Evolutionary conservation across 306 rosid species (phyloP).

Genomic region (Begonia fuchsioides): DNA sequence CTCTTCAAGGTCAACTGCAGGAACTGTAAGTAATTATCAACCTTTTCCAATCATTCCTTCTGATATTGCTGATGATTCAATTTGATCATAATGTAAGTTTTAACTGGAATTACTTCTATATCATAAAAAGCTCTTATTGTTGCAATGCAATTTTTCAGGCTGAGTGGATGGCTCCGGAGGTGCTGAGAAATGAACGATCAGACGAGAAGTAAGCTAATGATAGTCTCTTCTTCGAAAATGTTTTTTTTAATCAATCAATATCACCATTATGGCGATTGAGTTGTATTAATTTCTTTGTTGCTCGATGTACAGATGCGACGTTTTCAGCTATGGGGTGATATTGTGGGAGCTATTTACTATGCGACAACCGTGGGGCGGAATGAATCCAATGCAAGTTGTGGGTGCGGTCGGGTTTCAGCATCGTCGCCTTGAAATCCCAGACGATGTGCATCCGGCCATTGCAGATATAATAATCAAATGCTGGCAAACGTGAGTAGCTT

Average conservation of each 20-base stretch:
- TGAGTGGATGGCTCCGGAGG: conserved; percentile 99
- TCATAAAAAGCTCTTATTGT: no score
- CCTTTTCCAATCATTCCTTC: background rate
- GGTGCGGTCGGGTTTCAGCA: conserved; percentile 99
- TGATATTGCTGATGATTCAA: no score
- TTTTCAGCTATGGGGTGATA: conserved; percentile 90
- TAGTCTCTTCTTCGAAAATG: no score
- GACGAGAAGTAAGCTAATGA: conserved; percentile 63
- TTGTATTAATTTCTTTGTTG: background rate
- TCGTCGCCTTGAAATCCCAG: conserved; percentile 98
- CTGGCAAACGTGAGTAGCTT: conserved; percentile 84
- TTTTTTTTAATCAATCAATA: no score
- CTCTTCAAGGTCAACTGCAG: conserved; percentile 95
- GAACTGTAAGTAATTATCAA: conserved; percentile 61
- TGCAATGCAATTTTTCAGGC: conserved; percentile 63
- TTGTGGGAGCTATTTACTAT: conserved; percentile 88
- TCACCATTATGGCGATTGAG: no score
- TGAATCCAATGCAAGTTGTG: conserved; percentile 99
- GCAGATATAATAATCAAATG: conserved; percentile 70
- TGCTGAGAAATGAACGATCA: conserved; percentile 87
- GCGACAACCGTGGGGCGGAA: conserved; percentile 98
- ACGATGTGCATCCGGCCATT: conserved; percentile 52
- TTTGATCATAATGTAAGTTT: no score
- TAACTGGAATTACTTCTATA: no score
- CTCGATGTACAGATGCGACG: conserved; percentile 60